phyloP scores from a whole-genome alignment of 2,329 filamentous ascomycete species.

The Aspergillus pseudoterreus region DNA sequence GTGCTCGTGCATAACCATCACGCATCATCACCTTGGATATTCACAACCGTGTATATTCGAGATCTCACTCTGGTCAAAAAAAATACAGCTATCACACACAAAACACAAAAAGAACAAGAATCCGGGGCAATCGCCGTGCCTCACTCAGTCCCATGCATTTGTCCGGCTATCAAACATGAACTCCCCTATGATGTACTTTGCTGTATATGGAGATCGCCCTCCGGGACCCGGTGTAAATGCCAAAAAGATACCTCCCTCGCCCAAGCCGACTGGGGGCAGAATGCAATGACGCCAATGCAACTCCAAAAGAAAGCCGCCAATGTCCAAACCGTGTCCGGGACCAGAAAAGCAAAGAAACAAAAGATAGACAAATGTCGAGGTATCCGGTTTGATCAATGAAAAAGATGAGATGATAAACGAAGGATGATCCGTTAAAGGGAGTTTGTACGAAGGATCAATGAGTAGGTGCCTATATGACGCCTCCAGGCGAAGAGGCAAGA shows the following conservation, averaged over 20 bases:
- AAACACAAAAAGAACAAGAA: not conserved
- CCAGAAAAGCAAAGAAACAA: constrained; percentile 1
- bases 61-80: too few relatives aligned
- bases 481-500: not conserved
- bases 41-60: too few relatives aligned
- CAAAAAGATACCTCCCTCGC: constrained; percentile 16
- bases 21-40: too few relatives aligned
- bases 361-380: too few relatives aligned
- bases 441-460: too few relatives aligned
- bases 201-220: constrained; percentile 6
- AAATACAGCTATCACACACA: too few relatives aligned
- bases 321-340: not conserved
- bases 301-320: constrained; percentile 1
- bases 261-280: constrained; percentile 3
- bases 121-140: not conserved
- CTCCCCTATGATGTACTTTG: constrained; percentile 4
- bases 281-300: constrained; percentile 11
- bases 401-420: too few relatives aligned
- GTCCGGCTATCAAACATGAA: constrained; percentile 2
- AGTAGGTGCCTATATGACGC: too few relatives aligned
- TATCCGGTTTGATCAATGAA: too few relatives aligned
- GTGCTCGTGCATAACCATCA: too few relatives aligned
- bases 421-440: too few relatives aligned
- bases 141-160: too few relatives aligned
- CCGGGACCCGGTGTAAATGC: constrained; percentile 19